Evolutionary conservation across 495 filamentous ascomycete species (phyloP), one percentile per base, ranked within the genome.

Genomic region (Aspergillus campestris): DNA sequence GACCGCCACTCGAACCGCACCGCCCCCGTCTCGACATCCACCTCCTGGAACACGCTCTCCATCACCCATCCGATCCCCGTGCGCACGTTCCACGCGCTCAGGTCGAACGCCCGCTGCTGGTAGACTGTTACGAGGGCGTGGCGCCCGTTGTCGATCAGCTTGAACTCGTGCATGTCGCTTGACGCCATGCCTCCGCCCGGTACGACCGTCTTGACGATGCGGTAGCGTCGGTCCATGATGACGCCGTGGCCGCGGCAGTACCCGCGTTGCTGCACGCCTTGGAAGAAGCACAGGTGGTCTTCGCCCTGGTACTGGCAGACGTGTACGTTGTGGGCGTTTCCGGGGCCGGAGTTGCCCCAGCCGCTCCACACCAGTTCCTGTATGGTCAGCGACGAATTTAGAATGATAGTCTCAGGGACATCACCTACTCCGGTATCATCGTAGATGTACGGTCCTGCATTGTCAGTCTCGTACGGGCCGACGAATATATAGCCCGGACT

Each of bases 41-140:
- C 53, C 52, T 79, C 75, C 51, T 69, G 67, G 42, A 73, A 73
- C 6, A 70, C 60, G 42, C 67, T 70, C 48, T 77, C 70, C 59
- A 74, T 69, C 15, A 77, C 28, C 72, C 72, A 77, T 0, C 71
- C 72, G 37, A 71, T 56, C 8, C 71, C 68, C 1, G 59, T 57
- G 41, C 62, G 62, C 38, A 76, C 57, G 28, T 77, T 78, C 66
- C 69, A 75, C 6, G 65, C 50, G 8, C 61, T 74, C 61, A 79
- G 67, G 40, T 80, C 74, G 31, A 72, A 70, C 30, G 71, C 70
- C 29, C 72, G 70, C 41, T 73, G 73, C 45, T 78, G 71, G 49
- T 81, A 81, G 11, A 78, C 64, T 5, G 74, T 75, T 57, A 79
- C 72, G 24, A 79, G 51, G 0, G 74, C 75, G 3, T 72, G 74